Base-by-base conservation (phyloP, 2,329 filamentous ascomycete genomes). In the Alternaria triticina region DNA sequence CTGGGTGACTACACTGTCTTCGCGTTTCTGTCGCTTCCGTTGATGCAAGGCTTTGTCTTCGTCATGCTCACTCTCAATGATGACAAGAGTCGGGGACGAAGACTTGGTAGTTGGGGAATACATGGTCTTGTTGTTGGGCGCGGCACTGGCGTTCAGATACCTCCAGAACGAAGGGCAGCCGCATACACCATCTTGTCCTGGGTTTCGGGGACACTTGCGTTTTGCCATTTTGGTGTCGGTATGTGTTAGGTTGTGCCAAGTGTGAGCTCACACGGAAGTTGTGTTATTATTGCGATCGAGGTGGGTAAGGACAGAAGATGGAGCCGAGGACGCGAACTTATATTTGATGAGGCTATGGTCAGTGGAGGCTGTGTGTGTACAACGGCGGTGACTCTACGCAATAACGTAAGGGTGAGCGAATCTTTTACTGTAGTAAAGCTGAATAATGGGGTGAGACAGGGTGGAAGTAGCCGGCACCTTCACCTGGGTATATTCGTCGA, bases 141-240 rank as follows among this genome's bases (percentile, higher is more conserved):
- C 20, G 23, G 15, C 12, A 23, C 5, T 20, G 17, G 22, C 15
- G 30, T 25, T 57, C 6, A 8, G 33, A 3, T 45, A 49, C 57
- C 55, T 46, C 74, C 75, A 75, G 62, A 74, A 72, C 9, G 63
- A 45, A 6, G 64, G 66, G 43, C 74, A 76, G 28, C 73, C 74
- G 25, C 75, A 77, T 1, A 76, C 70, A 17, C 69, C 69, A 8
- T 68, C 67, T 54, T 70, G 64, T 8, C n/a, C 52, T 9, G 54
- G 22, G 28, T 66, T 65, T 46, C 64, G 63, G 5, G 64, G 51
- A 12, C 57, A 69, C 11, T 45, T 63, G 25, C 54, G 40, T 11
- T 54, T 40, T 25, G 22, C 47, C 49, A 55, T 58, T 43, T 22
- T 22, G 44, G 17, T 23, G 62, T 57, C 30, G n/a, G 17, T 17